Evolutionary conservation across 2,329 filamentous ascomycete genomes (phyloP).

Genomic region (Neoascochyta sp.): DNA sequence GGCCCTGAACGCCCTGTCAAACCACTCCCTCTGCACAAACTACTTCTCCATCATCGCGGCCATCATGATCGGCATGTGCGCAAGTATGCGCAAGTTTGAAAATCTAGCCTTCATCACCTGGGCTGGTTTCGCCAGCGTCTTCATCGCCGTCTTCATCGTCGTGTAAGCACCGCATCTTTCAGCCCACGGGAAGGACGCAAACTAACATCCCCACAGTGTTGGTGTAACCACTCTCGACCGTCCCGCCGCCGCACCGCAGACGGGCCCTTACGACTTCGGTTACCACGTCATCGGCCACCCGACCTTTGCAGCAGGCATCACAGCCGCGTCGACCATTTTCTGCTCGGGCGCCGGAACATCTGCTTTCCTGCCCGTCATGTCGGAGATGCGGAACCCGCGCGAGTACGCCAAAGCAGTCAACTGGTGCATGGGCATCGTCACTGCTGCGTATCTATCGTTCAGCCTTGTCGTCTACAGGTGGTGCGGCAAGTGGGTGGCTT

Average conservation of each 20-base stretch:
- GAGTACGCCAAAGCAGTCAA: conserved; percentile 61
- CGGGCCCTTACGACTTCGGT: conserved; percentile 57
- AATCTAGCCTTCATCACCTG: conserved; percentile 62
- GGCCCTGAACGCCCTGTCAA: conserved; percentile 58
- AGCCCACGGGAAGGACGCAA: background rate
- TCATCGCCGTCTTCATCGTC: conserved; percentile 56
- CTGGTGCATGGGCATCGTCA: conserved; percentile 57
- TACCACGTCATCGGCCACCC: conserved; percentile 56
- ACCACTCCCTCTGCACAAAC: conserved; percentile 58
- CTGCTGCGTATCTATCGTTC: conserved; percentile 56
- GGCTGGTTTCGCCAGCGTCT: conserved; percentile 58
- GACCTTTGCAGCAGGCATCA: conserved; percentile 57
- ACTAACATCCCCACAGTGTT: conserved; percentile 31
- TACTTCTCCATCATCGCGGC: conserved; percentile 58
- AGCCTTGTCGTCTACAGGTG: conserved; percentile 59
- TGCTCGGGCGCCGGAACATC: conserved; percentile 57
- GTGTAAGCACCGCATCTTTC: conserved; percentile 30
- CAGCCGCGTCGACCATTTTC: conserved; percentile 56
- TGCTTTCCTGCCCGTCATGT: conserved; percentile 62
- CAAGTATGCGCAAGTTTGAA: conserved; percentile 57
- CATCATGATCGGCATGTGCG: conserved; percentile 48
- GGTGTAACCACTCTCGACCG: conserved; percentile 56
- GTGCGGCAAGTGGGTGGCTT: conserved; percentile 60
- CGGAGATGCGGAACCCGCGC: conserved; percentile 58
- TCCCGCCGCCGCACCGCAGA: conserved; percentile 58